phyloP scores from a whole-genome alignment of 176 grass and related monocot species.

The Panicum miliaceum region DNA sequence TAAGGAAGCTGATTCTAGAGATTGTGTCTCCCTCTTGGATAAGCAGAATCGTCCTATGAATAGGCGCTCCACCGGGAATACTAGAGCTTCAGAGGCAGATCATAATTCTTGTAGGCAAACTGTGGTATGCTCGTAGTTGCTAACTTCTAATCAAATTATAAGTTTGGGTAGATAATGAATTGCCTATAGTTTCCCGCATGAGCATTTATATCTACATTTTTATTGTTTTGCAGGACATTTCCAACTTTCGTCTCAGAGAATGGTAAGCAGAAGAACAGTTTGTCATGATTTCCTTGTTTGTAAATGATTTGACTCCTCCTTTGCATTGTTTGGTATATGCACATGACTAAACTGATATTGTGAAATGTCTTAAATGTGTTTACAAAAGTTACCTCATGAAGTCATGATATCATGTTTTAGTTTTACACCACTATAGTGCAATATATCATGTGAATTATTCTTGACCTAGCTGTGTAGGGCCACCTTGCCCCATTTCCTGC shows the following conservation, averaged over 20 bases:
- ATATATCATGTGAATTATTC: background rate
- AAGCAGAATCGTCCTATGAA: constrained; percentile 41
- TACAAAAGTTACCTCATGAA: background rate
- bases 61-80: constrained; percentile 39
- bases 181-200: constrained; percentile 23
- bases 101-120: constrained; percentile 34
- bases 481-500: background rate
- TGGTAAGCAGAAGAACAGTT: constrained; percentile 53
- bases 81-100: constrained; percentile 42
- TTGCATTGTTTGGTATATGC: constrained; percentile 6
- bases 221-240: constrained; percentile 50
- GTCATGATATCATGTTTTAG: constrained; percentile 9
- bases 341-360: background rate
- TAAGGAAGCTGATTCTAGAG: constrained; percentile 58
- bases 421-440: background rate
- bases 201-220: constrained; percentile 29
- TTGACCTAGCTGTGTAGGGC: background rate
- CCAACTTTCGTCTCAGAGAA: constrained; percentile 53
- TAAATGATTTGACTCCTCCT: background rate
- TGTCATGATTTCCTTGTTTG: background rate
- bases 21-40: constrained; percentile 50
- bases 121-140: constrained; percentile 51
- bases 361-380: constrained; percentile 29
- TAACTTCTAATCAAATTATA: constrained; percentile 41
- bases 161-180: constrained; percentile 27